Conservation (phyloP, 345 rosid species). For the Raphanus raphanistrum region DNA sequence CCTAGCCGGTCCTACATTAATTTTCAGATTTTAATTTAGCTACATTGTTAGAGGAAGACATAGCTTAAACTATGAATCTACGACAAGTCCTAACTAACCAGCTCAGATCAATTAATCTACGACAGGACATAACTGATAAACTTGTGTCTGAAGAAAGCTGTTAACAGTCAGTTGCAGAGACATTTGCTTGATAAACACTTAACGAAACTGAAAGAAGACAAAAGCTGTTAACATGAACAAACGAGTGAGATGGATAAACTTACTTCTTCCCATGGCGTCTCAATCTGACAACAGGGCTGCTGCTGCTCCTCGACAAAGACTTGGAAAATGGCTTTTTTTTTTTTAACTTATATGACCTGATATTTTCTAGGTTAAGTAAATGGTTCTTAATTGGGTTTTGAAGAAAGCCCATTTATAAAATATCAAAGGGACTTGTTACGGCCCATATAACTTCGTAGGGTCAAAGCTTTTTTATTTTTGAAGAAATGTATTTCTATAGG, state of each 20-base stretch:
- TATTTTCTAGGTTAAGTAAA: constrained; percentile 21
- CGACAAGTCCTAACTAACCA: not conserved
- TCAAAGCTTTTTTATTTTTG: not conserved
- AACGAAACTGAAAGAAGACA: not conserved
- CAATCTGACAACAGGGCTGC: constrained; percentile 18
- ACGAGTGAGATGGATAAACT: constrained; percentile 24
- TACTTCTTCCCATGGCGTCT: constrained; percentile 62
- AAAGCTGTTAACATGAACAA: not conserved
- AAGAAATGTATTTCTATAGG: too few species aligned
- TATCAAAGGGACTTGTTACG: not conserved
- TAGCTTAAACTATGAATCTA: not conserved
- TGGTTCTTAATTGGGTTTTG: not conserved
- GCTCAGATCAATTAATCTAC: not conserved
- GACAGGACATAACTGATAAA: not conserved
- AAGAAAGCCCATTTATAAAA: not conserved
- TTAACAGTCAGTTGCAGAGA: not conserved
- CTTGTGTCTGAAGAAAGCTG: not conserved
- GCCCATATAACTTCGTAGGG: not conserved
- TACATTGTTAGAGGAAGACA: not conserved
- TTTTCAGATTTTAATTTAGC: not conserved
- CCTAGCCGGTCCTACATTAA: constrained; percentile 56
- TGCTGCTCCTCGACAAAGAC: not conserved
- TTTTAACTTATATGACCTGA: too few species aligned
- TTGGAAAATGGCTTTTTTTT: not conserved
- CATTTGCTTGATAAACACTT: not conserved